Base-by-base conservation (phyloP, 768 basidiomycete genomes). In the Cyclocybe aegerita region DNA sequence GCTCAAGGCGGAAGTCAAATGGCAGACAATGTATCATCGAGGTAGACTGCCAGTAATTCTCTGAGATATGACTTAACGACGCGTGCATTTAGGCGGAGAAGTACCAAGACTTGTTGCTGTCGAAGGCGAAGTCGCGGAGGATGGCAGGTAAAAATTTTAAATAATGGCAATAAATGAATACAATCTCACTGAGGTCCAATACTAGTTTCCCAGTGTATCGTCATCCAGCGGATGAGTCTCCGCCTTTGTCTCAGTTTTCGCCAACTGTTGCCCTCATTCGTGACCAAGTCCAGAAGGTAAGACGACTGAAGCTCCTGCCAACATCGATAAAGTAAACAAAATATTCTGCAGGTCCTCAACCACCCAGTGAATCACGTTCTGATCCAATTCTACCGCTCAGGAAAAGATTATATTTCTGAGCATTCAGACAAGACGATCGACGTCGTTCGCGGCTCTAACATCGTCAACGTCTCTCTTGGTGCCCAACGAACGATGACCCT, bases 381-480 rank as follows among this genome's bases (percentile, higher is more conserved):
- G 30, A 89, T 92, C 43, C 90, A 92, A 60, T 77, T 81, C 62
- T 92, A 92, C 62, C 87, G 90, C 49, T 77, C 76, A 9, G 90
- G 90, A 4, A 80, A 79, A 29, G 90, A 92, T 66, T 88, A 85
- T 66, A 92, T 92, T 54, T 90, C 89, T 0, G 89, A 91, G 58
- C 90, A 93, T 65, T 88, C 87, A 0, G 90, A 93, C 66, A 93
- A 93, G 69, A 93, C 90, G 4, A 79, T 92, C 57, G 90, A 93
- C 63, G 79, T 93, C 55, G 81, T 85, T 4, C 80, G 76, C 10
- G 85, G 82, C 31, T 87, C 88, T 6, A 82, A 74, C 47, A 86
- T 92, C 55, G 87, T 89, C 52, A 93, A 93, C 52, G 85, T 92
- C 54, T 88, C 86, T 59, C 72, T 92, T 10, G 90, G 90, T 5